Evolutionary conservation across 169 alveolate species (phyloP), one percentile per base, ranked within the genome.

Genomic region (Cryptosporidium ubiquitum): DNA sequence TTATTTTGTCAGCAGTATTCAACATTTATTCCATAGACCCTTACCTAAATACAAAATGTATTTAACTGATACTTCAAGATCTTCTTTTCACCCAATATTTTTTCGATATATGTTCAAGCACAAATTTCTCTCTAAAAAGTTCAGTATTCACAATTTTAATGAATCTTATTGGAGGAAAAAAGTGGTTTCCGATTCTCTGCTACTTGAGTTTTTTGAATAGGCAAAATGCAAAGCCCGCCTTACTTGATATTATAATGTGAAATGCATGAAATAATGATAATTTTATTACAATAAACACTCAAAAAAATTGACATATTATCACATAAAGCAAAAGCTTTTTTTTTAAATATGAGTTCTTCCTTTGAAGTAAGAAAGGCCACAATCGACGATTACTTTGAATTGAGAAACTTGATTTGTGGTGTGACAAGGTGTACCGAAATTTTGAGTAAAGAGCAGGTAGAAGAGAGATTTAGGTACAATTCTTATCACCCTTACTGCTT

Each of bases 401-500:
- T 79, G 6, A 61, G 55, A 44, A 57, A 79, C 16, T 31, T 79
- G 23, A 60, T 79, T 5, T n/a, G 58, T 31, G 89, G 47, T 39
- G 89, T 79, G 5, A 79, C 89, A 23, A 58, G 75, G 7, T 79
- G 89, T 49, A 66, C 55, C 2, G 55, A 40, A 39, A 9, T 18
- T 3, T 35, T 79, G 14, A 39, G 31, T 29, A 39, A 42, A 39
- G 66, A 61, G 12, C 51, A 39, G 35, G 74, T 61, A 10, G 75
- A 58, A 61, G 74, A 79, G 61, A 79, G 69, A 40, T 64, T 79
- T 9, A 79, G 64, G 18, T 35, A 26, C 23, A 61, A 20, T 39
- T 31, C 89, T 14, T 79, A 29, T 64, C 66, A 33, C 29, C 89
- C 89, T 10, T 79, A 79, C 39, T 79, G 89, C 69, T 23, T 79